Base-by-base conservation (phyloP, 441 rosid species). In the Aquilaria agallochum region DNA sequence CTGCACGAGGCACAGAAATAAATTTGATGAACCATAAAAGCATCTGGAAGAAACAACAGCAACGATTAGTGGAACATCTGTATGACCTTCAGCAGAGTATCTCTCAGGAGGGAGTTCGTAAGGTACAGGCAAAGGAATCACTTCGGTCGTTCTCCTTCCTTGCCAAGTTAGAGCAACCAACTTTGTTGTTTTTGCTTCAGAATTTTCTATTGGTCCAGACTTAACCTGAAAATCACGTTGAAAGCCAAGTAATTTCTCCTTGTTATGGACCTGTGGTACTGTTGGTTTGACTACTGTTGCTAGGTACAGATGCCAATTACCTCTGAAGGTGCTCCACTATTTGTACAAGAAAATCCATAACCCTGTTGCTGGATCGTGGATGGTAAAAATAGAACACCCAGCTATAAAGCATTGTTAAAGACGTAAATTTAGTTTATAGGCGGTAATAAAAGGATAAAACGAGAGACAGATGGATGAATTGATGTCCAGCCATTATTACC, bases 321-420 rank as follows among this genome's bases (percentile, higher is more conserved):
- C 87, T 82, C 50, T 7, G 74, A 52, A 53, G 67, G 61, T 62
- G 20, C 47, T 49, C 63, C 77, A 33, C 51, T 52, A 32, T 60
- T 51, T 13, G 85, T 86, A 79, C 97, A 91, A 34, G 90, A 87
- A 80, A 94, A 86, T 15, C 20, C 50, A 54, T 66, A 46, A 47
- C 68, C 77, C 45, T 53, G 65, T 63, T 61, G 62, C 70, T 62
- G 74, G 53, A 50, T 9, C 27, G 61, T 34, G 55, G 77, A 71
- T 31, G 96, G 94, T 64, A 94, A 68, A 70, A 94, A 87, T 55
- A 94, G 75, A 68, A 91, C 97, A 0, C 99, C 99, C 70, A 94
- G 72, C 99, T 89, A 65, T 44, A 62, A 50, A n/a, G 11, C 55
- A 53, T 13, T 56, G 57, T 1, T 20, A 20, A 20, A 20, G 27